Evolutionary conservation across 345 rosid genomes (phyloP), one percentile per base, ranked within the genome.

Genomic region (Garcia nutans): DNA sequence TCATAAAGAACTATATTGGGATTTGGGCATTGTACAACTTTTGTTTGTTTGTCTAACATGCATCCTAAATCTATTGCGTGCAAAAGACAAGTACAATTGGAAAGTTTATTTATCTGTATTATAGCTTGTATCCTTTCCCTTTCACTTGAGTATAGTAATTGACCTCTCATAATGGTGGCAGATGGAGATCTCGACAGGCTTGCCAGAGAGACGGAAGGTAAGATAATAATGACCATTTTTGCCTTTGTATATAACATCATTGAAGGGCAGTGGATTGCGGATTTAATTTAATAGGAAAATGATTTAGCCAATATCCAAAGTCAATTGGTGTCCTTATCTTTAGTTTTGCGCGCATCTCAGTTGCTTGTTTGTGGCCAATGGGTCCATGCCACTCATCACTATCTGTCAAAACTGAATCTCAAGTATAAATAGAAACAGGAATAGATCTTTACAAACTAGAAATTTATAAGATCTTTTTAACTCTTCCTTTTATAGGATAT

Each of bases 191-290:
- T 95, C 68, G 97, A 93, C 67, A 89, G 82, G 76, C 91, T 95
- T 67, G 96, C 86, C 62, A 89, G 85, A 77, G 97, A 85, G 50
- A 95, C 99, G 5, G 94, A 95, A 85, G 96, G 99, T 88, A 85
- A 82, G 86, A 73, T 44, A 23, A 55, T 22, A 20, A 19, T 54
- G 26, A 24, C 13, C 54, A 57, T 19, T 19, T 31, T 75, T 20
- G 57, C 41, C 58, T 75, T 72, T 58, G 26, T 22, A 61, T 74
- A 57, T 41, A 10, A 10, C 45, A 50, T 22, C 44, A 49, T 7
- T 28, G 8, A 65, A 69, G 67, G 41, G 52, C 10, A 26, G 54
- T 42, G 37, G 19, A 24, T 55, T 67, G 58, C 45, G 49, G 28
- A n/a, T 59, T 58, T 70, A 22, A 31, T 52, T 80, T 61, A 58